A percentile compares a stretch with the other conserved stretches of the same genome.
Conservation (phyloP, 495 filamentous ascomycete species). For the Neurospora sp. region DNA sequence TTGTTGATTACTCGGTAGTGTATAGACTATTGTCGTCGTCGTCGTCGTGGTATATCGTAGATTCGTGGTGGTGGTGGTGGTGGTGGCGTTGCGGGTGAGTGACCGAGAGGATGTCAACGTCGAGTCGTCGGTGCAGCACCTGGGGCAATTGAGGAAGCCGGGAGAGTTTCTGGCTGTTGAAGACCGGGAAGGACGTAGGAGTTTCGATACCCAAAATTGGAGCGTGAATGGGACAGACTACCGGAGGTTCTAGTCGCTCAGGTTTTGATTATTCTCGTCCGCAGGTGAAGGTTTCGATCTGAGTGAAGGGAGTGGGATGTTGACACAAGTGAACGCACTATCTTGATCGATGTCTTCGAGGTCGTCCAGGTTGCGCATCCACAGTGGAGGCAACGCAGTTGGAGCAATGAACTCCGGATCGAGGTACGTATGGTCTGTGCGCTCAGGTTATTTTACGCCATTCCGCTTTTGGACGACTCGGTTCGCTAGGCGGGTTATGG, state of each 20-base stretch:
- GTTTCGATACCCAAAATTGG: background rate
- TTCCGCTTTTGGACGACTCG: background rate
- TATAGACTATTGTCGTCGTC: background rate
- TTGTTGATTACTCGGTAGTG: background rate
- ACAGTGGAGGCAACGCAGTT: background rate
- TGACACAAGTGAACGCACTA: background rate
- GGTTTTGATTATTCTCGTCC: background rate
- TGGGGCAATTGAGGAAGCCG: background rate
- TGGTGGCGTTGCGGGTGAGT: background rate
- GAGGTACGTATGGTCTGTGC: background rate
- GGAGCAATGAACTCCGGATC: background rate
- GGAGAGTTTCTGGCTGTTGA: background rate
- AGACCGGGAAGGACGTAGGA: background rate
- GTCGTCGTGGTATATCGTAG: background rate
- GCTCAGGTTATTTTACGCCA: background rate
- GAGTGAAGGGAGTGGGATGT: background rate
- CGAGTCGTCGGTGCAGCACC: background rate
- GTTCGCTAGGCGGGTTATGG: no score
- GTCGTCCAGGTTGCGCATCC: background rate
- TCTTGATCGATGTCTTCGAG: background rate
- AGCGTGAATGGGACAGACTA: background rate
- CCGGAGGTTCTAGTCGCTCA: background rate
- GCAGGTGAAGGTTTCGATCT: background rate
- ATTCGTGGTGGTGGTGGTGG: no score
- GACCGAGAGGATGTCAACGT: background rate